Conservation (phyloP, 495 filamentous ascomycete species). For the Penicillium tannophilum region DNA sequence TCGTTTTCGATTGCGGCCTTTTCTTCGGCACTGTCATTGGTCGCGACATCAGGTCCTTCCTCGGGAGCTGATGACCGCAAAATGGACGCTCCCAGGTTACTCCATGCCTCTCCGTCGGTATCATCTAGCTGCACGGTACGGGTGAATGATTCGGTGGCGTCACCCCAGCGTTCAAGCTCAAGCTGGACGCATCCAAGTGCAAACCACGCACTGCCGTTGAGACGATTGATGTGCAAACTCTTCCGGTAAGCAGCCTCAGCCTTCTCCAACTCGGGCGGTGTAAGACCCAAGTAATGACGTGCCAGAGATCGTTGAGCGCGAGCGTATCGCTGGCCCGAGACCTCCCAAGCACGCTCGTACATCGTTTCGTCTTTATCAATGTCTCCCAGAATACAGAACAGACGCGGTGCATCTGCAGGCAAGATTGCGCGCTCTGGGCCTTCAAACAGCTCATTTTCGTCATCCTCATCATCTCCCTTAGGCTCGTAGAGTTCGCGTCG, state of each 20-base stretch:
- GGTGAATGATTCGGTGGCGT: slow-evolving; percentile 84
- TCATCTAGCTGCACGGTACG: slow-evolving; percentile 80
- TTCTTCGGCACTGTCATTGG: slow-evolving; percentile 23
- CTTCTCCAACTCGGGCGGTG: slow-evolving; percentile 59
- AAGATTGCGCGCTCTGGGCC: slow-evolving; percentile 66
- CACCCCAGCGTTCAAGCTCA: slow-evolving; percentile 70
- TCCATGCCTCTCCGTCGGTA: slow-evolving; percentile 89
- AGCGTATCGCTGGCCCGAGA: slow-evolving; percentile 78
- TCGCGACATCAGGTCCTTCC: slow-evolving; percentile 34
- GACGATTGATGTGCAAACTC: slow-evolving; percentile 74
- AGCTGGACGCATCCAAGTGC: slow-evolving; percentile 86
- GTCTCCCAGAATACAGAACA: slow-evolving; percentile 95
- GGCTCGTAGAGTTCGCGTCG: slow-evolving; percentile 75
- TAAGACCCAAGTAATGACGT: slow-evolving; percentile 66
- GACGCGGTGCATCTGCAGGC: slow-evolving; percentile 79
- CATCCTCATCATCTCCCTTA: slow-evolving; percentile 39
- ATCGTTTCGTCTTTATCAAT: slow-evolving; percentile 70
- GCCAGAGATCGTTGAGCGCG: slow-evolving; percentile 87
- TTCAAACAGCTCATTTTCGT: slow-evolving; percentile 61
- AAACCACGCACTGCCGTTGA: slow-evolving; percentile 84
- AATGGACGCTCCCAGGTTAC: slow-evolving; percentile 86
- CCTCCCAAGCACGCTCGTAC: slow-evolving; percentile 87
- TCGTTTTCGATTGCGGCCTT: slow-evolving; percentile 38
- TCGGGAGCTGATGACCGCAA: slow-evolving; percentile 50
- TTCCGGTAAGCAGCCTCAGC: slow-evolving; percentile 77